phyloP scores from a whole-genome alignment of 192 early-diverging fungal species.

The Rhizophagus sp. region DNA sequence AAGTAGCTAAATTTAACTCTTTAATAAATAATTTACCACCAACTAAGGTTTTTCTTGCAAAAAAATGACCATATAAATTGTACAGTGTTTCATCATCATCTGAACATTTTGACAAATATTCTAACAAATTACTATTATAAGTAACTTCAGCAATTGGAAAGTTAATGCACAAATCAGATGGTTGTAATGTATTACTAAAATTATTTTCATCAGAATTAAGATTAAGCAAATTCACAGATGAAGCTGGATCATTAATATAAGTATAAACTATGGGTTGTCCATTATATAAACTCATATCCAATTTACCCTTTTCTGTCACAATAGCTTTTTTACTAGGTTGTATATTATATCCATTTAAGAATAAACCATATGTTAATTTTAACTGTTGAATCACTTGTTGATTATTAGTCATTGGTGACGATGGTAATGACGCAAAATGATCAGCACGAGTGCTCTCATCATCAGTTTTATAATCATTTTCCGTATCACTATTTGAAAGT shows the following conservation, averaged over 20 bases:
- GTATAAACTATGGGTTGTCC: neutral
- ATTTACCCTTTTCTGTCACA: neutral
- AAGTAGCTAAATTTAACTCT: neutral
- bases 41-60: neutral
- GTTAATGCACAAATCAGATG: too few species aligned
- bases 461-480: too few species aligned
- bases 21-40: neutral
- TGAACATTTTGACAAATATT: neutral
- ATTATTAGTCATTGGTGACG: too few species aligned
- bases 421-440: too few species aligned
- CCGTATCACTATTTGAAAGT: too few species aligned
- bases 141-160: neutral
- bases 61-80: neutral
- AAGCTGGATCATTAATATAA: too few species aligned
- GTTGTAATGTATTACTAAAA: too few species aligned
- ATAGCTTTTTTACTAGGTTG: neutral
- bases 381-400: neutral
- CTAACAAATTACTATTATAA: neutral
- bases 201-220: too few species aligned
- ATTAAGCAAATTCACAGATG: too few species aligned
- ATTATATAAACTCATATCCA: neutral
- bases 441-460: too few species aligned
- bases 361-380: neutral
- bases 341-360: neutral
- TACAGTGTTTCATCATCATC: neutral